Evolutionary conservation across 768 basidiomycete species (phyloP).

Genomic region (Tulasnella sp.): DNA sequence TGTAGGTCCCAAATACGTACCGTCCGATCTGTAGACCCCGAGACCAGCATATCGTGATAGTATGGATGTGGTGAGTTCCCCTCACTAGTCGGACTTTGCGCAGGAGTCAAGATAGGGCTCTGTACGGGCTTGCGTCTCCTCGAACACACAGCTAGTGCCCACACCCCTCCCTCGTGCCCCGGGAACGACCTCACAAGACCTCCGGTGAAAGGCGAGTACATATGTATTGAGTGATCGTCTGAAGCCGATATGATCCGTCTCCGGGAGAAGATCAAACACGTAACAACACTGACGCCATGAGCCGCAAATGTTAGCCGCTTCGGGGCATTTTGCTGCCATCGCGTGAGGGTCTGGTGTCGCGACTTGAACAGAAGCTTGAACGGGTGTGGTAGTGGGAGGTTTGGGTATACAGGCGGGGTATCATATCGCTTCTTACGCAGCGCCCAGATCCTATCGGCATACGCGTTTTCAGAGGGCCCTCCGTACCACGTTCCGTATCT

Average conservation of each 20-base stretch:
- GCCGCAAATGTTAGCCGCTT: constrained; percentile 77
- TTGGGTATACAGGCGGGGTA: constrained; percentile 28
- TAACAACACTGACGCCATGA: constrained; percentile 84
- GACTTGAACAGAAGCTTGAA: constrained; percentile 92
- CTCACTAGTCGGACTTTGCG: neutral
- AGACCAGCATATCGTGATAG: constrained; percentile 44
- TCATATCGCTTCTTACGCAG: constrained; percentile 35
- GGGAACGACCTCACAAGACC: constrained; percentile 49
- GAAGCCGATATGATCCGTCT: constrained; percentile 95
- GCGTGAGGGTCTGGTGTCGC: constrained; percentile 64
- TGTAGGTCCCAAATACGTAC: constrained; percentile 85
- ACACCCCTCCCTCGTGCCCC: constrained; percentile 37
- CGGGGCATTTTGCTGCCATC: constrained; percentile 33
- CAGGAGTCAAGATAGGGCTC: constrained; percentile 21
- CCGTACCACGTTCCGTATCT: constrained; percentile 85
- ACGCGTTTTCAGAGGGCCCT: constrained; percentile 69
- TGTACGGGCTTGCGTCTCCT: constrained; percentile 33
- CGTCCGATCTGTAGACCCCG: constrained; percentile 87
- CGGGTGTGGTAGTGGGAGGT: constrained; percentile 68
- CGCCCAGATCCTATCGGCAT: constrained; percentile 59
- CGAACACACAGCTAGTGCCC: constrained; percentile 33
- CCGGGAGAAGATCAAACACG: constrained; percentile 88
- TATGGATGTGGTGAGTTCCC: neutral
- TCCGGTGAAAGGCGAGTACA: constrained; percentile 83
- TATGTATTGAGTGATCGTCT: constrained; percentile 93